These are phyloP conservation scores for Phytophthora agathidicida DNA, from an alignment of 352 stramenopile genomes.

Conservation along the genomic window DNA sequence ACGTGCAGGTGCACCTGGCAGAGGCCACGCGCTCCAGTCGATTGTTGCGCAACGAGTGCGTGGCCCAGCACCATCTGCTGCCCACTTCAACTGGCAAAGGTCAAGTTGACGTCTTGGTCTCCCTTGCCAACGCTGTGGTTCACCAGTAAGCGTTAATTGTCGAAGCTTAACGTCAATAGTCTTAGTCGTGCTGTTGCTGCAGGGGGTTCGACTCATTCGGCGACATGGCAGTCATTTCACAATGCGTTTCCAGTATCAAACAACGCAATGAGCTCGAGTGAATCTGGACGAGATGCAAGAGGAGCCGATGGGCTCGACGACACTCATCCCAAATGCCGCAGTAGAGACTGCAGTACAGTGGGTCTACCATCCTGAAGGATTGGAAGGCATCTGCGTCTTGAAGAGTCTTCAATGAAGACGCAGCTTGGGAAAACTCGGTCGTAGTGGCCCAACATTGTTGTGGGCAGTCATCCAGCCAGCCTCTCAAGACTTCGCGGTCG, in stretches of 20 bases:
- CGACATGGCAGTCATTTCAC: too few relatives aligned
- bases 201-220: too few relatives aligned
- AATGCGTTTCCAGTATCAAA: too few relatives aligned
- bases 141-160: too few relatives aligned
- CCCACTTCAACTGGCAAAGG: constrained; percentile 11
- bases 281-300: constrained; percentile 6
- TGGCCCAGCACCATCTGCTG: constrained; percentile 13
- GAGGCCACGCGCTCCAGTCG: background rate
- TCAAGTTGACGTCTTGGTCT: constrained; percentile 7
- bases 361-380: constrained; percentile 12
- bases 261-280: background rate
- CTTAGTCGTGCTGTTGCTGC: background rate
- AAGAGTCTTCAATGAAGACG: too few relatives aligned
- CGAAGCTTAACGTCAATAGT: too few relatives aligned
- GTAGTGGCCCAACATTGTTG: background rate
- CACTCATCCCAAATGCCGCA: background rate
- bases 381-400: background rate
- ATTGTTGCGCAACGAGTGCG: constrained; percentile 5
- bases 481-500: too few relatives aligned
- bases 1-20: constrained; percentile 19
- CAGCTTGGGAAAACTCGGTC: background rate
- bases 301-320: background rate
- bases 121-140: too few relatives aligned
- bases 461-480: too few relatives aligned
- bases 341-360: background rate